Conservation (phyloP, 129 eudicot genomes). For the Chrysanthemum makinoi region DNA sequence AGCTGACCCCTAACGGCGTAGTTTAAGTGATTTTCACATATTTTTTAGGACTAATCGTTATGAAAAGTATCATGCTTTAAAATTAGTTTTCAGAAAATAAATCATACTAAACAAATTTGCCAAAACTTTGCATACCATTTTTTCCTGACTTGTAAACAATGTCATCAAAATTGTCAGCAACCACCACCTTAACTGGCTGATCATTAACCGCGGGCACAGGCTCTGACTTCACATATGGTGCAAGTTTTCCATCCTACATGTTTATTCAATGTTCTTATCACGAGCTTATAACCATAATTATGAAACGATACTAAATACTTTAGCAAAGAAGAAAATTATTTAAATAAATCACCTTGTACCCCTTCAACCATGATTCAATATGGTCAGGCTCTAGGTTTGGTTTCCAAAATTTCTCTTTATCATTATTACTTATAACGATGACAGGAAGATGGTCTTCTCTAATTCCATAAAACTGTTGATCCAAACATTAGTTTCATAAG, state of each 20-base stretch:
- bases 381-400: slow-evolving; percentile 75
- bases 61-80: not conserved
- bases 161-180: slow-evolving; percentile 70
- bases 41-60: not conserved
- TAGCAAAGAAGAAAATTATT: not conserved
- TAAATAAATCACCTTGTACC: slow-evolving; percentile 49
- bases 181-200: slow-evolving; percentile 84
- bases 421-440: slow-evolving; percentile 51
- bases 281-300: not conserved
- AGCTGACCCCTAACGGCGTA: no score
- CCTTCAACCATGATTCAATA: slow-evolving; percentile 74
- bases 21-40: no score
- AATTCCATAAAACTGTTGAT: slow-evolving; percentile 69
- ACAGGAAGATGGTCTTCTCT: slow-evolving; percentile 76
- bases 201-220: slow-evolving; percentile 68
- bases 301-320: not conserved
- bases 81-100: not conserved
- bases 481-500: slow-evolving; percentile 17
- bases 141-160: slow-evolving; percentile 76
- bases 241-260: slow-evolving; percentile 71
- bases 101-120: slow-evolving; percentile 2
- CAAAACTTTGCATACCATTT: slow-evolving; percentile 50
- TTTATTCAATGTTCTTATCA: slow-evolving; percentile 1
- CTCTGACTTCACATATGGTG: slow-evolving; percentile 75
- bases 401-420: slow-evolving; percentile 71